These are phyloP conservation scores for Lachnellula suecica DNA, from an alignment of 2,329 filamentous ascomycete genomes.

Conservation along the genomic window DNA sequence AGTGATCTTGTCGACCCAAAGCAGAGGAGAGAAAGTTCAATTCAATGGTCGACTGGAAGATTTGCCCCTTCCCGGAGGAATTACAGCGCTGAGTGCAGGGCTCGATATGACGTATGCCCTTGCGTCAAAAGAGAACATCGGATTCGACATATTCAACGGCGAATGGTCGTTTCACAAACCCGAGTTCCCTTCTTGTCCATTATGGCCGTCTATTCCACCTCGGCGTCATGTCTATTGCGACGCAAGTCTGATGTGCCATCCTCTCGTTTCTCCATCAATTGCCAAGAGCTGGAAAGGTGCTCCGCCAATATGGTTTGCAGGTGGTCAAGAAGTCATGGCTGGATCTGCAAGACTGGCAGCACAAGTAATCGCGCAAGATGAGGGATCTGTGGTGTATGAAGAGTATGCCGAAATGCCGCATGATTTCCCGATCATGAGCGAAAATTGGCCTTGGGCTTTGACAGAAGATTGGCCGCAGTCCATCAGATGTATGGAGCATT, in stretches of 20 bases:
- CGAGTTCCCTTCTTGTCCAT: neutral
- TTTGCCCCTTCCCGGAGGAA: neutral
- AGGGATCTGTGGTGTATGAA: too few relatives aligned
- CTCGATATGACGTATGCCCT: neutral
- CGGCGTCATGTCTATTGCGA: neutral
- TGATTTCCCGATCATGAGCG: too few relatives aligned
- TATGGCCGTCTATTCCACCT: neutral
- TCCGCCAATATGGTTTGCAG: too few relatives aligned
- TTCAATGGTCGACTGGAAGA: neutral
- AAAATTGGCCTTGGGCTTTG: too few relatives aligned
- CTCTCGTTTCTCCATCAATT: neutral
- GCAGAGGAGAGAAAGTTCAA: neutral
- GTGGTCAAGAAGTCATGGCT: too few relatives aligned
- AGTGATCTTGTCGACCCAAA: neutral
- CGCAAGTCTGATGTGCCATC: neutral
- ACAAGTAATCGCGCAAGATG: too few relatives aligned
- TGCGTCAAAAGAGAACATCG: neutral
- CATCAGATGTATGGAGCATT: too few relatives aligned
- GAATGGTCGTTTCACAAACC: neutral
- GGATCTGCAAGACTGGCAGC: too few relatives aligned
- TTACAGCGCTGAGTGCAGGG: neutral
- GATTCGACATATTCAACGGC: neutral
- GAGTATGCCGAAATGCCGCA: too few relatives aligned
- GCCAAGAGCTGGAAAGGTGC: neutral
- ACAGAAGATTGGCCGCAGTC: too few relatives aligned